Base-by-base conservation (phyloP, 2,329 filamentous ascomycete species). In the Emmonsia crescens region DNA sequence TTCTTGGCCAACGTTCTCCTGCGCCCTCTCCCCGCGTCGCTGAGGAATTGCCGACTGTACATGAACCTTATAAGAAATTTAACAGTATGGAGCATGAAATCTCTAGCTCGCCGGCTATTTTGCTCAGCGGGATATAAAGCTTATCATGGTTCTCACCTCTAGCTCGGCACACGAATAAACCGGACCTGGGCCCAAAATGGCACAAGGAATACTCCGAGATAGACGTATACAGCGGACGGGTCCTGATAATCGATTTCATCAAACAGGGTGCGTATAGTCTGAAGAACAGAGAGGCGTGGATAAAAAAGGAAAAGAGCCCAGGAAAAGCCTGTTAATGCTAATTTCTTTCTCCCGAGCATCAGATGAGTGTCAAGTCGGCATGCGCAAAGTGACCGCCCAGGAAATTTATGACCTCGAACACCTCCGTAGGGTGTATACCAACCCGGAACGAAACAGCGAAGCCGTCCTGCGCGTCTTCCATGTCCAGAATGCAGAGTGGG, bases 401-500 rank as follows among this genome's bases (percentile, higher is more conserved):
- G 80, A 82, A 63, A 78, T 82, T 55, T 71, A 73, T 63, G 71
- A 77, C 49, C 66, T 82, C 21, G 69, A 77, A 55, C 74, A 71
- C 19, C 68, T 82, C 57, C 70, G 75, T n/a, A 72, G 69, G 31
- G 77, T 79, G 63, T 82, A 81, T 64, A 68, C 57, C 48, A 68
- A 68, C 31, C 64, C 66, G 27, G 64, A 70, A 27, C 67, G 68
- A 40, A 65, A 64, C 27, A 62, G 64, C 21, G 65, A 68, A 40
- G 67, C 69, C 6, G 65, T 71, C 3, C 66, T 75, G 46, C 68
- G 73, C 36, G 69, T 76, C 21, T 73, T 75, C 52, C 81, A 83
- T 63, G 78, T 82, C 3, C 81, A 83, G 67, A 82, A 83, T 63
- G 80, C 80, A 6, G 70, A 71, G 8, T 82, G 80, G 79, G 80